Base-by-base conservation (phyloP, 2,329 filamentous ascomycete species). In the Mycosphaerella sp. region DNA sequence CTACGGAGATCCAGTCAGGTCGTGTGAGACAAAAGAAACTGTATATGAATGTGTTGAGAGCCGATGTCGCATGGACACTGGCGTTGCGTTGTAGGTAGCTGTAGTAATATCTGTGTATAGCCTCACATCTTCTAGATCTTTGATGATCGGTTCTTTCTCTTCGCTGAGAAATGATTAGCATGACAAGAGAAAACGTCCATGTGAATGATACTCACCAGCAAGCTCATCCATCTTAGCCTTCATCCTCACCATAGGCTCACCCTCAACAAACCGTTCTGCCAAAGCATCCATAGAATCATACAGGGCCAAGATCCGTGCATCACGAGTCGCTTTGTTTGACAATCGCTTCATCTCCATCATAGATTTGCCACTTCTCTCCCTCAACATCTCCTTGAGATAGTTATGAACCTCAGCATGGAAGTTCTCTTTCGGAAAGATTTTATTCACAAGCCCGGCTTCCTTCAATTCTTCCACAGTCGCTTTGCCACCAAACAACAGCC, bases 311-410 rank as follows among this genome's bases (percentile, higher is more conserved):
- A 63, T 57, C 41, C 60, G 52, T 40, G 50, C 48, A 32, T 62
- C 57, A 17, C 61, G 44, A 14, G 52, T 53, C 8, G 34, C 40
- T 47, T 51, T 53, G 41, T 63, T 63, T 53, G 58, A 53, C 50
- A 63, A 44, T 14, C 59, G 42, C 59, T 63, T 63, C 60, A 62
- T 61, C 48, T 62, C 59, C 55, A 62, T 62, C 60, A 63, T 60
- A 9, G 51, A 56, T 44, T 58, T 62, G 7, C 61, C 61, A 42
- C 56, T 57, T 17, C 59, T 42, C 45, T 61, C 58, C 42, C 55
- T 54, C 44, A 63, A 42, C 59, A 62, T 58, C 2, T 56, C 59
- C 50, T 53, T 57, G 21, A 63, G 37, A 43, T 61, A 57, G 1
- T 44, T 45, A 36, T 62, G 59, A 16, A 62, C 60, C 37, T 49